Base-by-base conservation (phyloP, 2,329 filamentous ascomycete species). In the Botrytis tulipae region DNA sequence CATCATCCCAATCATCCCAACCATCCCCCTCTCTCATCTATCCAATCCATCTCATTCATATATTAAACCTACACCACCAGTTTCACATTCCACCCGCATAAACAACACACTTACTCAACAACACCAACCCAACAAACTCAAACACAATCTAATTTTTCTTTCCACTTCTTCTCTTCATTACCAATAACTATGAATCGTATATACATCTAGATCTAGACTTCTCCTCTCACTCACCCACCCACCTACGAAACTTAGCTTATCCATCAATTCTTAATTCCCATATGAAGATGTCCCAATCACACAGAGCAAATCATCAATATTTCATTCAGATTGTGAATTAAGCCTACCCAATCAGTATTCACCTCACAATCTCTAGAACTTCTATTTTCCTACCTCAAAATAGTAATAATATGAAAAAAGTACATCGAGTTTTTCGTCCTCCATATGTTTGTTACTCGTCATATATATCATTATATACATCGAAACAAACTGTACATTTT, bases 371-470 rank as follows among this genome's bases (percentile, higher is more conserved):
- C 25, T 51, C 4, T 12, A 25, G 46, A 25, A 22, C 4, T 8
- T 25, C 8, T 4, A 10, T 48, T 48, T 20, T 22, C 2, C 10
- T 40, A 40, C 0, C 4, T 51, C 22, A n/a, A 51, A 2, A 51
- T 51, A n/a, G 10, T n/a, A 51, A 12, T 4, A n/a, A 5, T 3
- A 14, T 51, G 1, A 14, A 51, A n/a, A n/a, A 25, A 51, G 2
- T 3, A 51, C 14, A 12, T 25, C 25, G 10, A 14, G 1, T 5
- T 48, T 48, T 25, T 48, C 7, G 1, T 22, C 9, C 22, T 25
- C 4, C 1, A 25, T 25, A 0, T 51, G 2, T n/a, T 1, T 5
- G 10, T n/a, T n/a, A 12, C 25, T 10, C 2, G n/a, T 14, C 4
- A 51, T 5, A 1, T 12, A 48, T 4, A 25, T 25, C 22, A 25